These are phyloP conservation scores for Logfia minima DNA, from an alignment of 129 eudicot genomes.

Conservation along the genomic window DNA sequence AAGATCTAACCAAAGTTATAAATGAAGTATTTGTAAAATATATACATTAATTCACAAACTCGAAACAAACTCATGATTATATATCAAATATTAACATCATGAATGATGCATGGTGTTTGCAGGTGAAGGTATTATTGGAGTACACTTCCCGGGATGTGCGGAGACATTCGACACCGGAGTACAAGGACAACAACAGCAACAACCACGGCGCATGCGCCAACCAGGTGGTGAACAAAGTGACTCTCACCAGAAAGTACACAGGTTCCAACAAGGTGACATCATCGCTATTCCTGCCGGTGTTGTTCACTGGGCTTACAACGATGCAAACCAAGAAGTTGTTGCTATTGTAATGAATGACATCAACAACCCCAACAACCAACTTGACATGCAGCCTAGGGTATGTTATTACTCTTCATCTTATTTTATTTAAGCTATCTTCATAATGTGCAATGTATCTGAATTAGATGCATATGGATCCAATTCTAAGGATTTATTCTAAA, in stretches of 20 bases:
- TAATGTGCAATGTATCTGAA: too few relatives aligned
- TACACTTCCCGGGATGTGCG: constrained; percentile 74
- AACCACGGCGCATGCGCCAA: constrained; percentile 26
- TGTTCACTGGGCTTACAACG: constrained; percentile 72
- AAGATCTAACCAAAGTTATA: too few relatives aligned
- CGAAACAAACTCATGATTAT: neutral
- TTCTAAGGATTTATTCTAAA: too few relatives aligned
- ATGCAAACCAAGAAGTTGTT: constrained; percentile 56
- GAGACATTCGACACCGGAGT: constrained; percentile 61
- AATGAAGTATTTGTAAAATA: too few relatives aligned
- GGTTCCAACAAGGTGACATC: constrained; percentile 61
- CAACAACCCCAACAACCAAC: constrained; percentile 79
- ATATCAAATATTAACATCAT: neutral
- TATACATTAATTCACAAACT: neutral
- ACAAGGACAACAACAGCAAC: constrained; percentile 27
- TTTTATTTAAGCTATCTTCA: too few relatives aligned
- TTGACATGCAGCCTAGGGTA: constrained; percentile 63
- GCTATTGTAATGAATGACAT: constrained; percentile 57
- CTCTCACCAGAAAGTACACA: constrained; percentile 68
- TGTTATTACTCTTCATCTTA: neutral
- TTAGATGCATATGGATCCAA: too few relatives aligned
- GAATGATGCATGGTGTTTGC: constrained; percentile 4
- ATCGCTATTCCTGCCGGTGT: constrained; percentile 74
- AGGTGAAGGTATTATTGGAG: constrained; percentile 61
- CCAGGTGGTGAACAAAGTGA: constrained; percentile 24